phyloP scores from a whole-genome alignment of 2,329 filamentous ascomycete species.

The Xylaria sp. region DNA sequence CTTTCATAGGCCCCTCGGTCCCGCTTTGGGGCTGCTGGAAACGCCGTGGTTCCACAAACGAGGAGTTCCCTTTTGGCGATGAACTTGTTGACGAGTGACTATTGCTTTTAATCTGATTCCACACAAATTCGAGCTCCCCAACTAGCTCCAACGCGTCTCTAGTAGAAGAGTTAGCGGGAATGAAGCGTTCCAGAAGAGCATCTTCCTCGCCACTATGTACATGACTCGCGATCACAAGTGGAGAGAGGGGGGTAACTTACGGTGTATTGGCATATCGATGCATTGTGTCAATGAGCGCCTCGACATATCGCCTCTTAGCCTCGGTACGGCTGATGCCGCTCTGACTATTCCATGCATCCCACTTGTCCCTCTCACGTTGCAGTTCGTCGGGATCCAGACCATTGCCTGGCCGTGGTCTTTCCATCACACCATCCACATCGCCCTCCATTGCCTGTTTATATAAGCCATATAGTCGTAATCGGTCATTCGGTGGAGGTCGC shows the following conservation, averaged over 20 bases:
- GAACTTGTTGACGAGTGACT: slow-evolving; percentile 67
- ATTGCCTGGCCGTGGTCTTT: slow-evolving; percentile 67
- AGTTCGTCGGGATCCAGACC: slow-evolving; percentile 59
- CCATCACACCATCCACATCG: slow-evolving; percentile 92
- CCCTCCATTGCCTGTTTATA: slow-evolving; percentile 99
- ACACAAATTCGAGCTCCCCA: slow-evolving; percentile 96
- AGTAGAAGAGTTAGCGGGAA: slow-evolving; percentile 21
- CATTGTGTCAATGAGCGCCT: slow-evolving; percentile 95
- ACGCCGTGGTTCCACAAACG: slow-evolving; percentile 48
- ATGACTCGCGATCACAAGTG: not conserved
- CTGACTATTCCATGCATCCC: slow-evolving; percentile 95
- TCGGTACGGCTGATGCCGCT: slow-evolving; percentile 84
- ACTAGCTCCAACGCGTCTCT: slow-evolving; percentile 87
- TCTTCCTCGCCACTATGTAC: not conserved
- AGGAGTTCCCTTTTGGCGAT: slow-evolving; percentile 53
- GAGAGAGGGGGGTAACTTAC: slow-evolving; percentile 49
- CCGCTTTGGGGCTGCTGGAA: slow-evolving; percentile 56
- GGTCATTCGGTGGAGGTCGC: slow-evolving; percentile 82
- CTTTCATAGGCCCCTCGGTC: slow-evolving; percentile 64
- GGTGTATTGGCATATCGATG: slow-evolving; percentile 90
- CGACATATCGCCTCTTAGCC: slow-evolving; percentile 92
- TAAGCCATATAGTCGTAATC: slow-evolving; percentile 91
- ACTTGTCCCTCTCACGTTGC: slow-evolving; percentile 69
- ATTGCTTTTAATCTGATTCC: slow-evolving; percentile 96
- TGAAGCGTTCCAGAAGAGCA: not conserved